Conservation (phyloP, 1,139 yeast species). For the Sugiyamaella pinicola region DNA sequence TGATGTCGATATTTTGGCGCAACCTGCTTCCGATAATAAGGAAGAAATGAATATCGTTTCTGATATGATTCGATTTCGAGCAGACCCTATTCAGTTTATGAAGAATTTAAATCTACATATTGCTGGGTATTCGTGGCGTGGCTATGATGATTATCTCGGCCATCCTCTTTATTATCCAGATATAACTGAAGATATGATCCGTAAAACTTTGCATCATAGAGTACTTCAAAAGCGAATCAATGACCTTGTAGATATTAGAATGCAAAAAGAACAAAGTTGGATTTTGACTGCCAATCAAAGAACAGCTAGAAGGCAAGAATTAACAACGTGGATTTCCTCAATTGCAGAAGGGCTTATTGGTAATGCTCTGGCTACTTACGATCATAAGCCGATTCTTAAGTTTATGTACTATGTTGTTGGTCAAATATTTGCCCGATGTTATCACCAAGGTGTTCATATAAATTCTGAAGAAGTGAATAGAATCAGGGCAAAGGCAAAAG, state of each 20-base stretch:
- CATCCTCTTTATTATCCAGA: slow-evolving; percentile 43
- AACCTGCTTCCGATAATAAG: slow-evolving; percentile 13
- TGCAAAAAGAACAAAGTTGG: slow-evolving; percentile 37
- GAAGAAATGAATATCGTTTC: slow-evolving; percentile 30
- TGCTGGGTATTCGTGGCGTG: slow-evolving; percentile 44
- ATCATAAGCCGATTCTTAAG: slow-evolving; percentile 39
- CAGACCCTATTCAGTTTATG: slow-evolving; percentile 41
- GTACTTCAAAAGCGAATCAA: slow-evolving; percentile 38
- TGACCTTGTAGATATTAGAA: slow-evolving; percentile 39
- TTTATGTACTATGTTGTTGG: slow-evolving; percentile 45
- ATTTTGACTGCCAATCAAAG: slow-evolving; percentile 31
- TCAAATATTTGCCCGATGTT: slow-evolving; percentile 45
- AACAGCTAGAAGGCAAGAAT: slow-evolving; percentile 33
- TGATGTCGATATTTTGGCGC: slow-evolving; percentile 19
- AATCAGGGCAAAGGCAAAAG: slow-evolving; percentile 42
- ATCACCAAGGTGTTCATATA: slow-evolving; percentile 50
- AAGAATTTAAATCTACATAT: slow-evolving; percentile 39
- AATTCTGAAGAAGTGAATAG: slow-evolving; percentile 41
- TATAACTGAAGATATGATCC: slow-evolving; percentile 38
- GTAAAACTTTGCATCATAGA: slow-evolving; percentile 39
- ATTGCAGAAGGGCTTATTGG: slow-evolving; percentile 41
- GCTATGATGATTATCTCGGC: slow-evolving; percentile 45
- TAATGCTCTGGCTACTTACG: slow-evolving; percentile 43
- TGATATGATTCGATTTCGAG: slow-evolving; percentile 41
- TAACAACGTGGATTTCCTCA: slow-evolving; percentile 38